Conservation (phyloP, 2,329 filamentous ascomycete genomes). For the Ophiocordyceps polyrhachis-furcata region DNA sequence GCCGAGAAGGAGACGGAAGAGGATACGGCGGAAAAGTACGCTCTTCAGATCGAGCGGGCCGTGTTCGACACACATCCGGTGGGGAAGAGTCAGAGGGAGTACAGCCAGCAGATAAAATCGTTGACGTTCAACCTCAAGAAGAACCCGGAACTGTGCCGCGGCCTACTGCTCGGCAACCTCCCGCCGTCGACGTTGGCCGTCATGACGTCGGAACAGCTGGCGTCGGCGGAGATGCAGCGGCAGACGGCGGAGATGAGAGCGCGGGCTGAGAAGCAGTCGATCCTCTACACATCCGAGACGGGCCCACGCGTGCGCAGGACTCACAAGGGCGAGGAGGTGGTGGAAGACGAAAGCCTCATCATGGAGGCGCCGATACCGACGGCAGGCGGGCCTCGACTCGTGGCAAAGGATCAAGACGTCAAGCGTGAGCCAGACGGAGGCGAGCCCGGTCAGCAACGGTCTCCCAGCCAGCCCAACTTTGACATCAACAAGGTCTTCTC, state of each 20-base stretch:
- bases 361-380: slow-evolving; percentile 15
- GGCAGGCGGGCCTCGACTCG: slow-evolving; percentile 5
- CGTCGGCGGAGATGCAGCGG: slow-evolving; percentile 71
- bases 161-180: slow-evolving; percentile 54
- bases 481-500: slow-evolving; percentile 77
- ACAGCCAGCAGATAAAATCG: slow-evolving; percentile 48
- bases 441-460: slow-evolving; percentile 19
- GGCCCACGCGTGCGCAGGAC: slow-evolving; percentile 69
- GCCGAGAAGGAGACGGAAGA: slow-evolving; percentile 45
- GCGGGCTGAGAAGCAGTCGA: slow-evolving; percentile 64
- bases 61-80: slow-evolving; percentile 36
- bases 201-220: slow-evolving; percentile 83
- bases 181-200: slow-evolving; percentile 60
- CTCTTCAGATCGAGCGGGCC: slow-evolving; percentile 63
- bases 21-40: slow-evolving; percentile 48
- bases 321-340: slow-evolving; percentile 84
- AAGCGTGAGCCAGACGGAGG: slow-evolving; percentile 18
- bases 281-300: slow-evolving; percentile 53
- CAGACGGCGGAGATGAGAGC: slow-evolving; percentile 63
- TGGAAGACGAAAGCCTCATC: slow-evolving; percentile 53
- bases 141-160: slow-evolving; percentile 60
- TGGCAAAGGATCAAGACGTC: slow-evolving; percentile 4
- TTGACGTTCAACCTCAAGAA: slow-evolving; percentile 77
- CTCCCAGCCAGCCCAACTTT: slow-evolving; percentile 43
- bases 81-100: slow-evolving; percentile 26